Evolutionary conservation across 176 grass and related monocot species (phyloP).

Genomic region (Coix lacrymajobi): DNA sequence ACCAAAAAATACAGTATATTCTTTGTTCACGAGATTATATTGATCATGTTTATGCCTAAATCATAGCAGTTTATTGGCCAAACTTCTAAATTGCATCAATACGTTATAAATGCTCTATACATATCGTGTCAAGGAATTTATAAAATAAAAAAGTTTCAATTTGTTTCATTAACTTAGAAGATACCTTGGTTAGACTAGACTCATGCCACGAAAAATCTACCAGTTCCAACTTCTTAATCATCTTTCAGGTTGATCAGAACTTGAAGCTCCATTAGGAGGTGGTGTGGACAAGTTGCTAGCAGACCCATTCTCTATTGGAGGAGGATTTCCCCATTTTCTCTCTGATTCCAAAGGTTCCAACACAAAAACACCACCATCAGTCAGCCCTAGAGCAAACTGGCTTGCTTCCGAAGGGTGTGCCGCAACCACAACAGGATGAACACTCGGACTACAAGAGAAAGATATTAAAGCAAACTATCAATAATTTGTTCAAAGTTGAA

Average conservation of each 20-base stretch:
- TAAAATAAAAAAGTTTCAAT: not conserved
- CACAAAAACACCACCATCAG: conserved; percentile 78
- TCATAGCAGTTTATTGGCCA: not conserved
- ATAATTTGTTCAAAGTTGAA: not conserved
- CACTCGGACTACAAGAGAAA: conserved; percentile 54
- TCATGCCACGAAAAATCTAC: conserved; percentile 35
- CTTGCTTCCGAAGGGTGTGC: conserved; percentile 90
- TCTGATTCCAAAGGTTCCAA: conserved; percentile 90
- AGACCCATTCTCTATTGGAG: conserved; percentile 83
- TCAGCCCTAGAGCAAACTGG: conserved; percentile 87
- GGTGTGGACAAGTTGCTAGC: conserved; percentile 62
- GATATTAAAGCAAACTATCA: conserved; percentile 8
- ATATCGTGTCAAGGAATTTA: not conserved
- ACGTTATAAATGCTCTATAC: not conserved
- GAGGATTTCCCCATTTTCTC: conserved; percentile 88
- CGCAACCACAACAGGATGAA: conserved; percentile 86
- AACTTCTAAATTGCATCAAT: not conserved
- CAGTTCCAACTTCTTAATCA: conserved; percentile 24
- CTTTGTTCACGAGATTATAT: not conserved
- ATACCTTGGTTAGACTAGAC: conserved; percentile 85
- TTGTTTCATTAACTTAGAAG: not conserved
- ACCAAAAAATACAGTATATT: not conserved
- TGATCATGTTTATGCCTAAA: not conserved
- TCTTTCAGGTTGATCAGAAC: conserved; percentile 74
- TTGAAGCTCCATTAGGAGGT: conserved; percentile 64